Conservation (phyloP, 306 rosid species). For the Quercus berberidifolia region DNA sequence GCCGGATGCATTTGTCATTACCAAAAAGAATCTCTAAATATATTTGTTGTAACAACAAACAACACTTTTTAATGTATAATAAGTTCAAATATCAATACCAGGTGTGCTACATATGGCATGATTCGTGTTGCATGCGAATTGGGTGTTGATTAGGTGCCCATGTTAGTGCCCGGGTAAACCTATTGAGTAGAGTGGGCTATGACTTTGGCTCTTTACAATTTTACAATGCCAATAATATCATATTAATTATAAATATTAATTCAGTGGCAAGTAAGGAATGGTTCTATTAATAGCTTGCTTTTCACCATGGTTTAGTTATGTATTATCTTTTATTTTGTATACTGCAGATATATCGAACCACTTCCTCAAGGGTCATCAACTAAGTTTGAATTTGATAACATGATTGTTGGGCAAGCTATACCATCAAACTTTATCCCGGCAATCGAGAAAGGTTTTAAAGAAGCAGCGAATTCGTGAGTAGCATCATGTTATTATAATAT, state of each 20-base stretch:
- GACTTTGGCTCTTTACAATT: not conserved
- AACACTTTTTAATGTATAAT: not conserved
- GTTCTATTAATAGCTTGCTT: not conserved
- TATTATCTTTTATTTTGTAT: constrained; percentile 3
- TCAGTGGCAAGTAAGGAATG: not conserved
- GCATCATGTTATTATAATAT: constrained; percentile 2
- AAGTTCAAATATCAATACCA: not conserved
- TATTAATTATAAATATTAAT: not conserved
- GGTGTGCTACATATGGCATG: not conserved
- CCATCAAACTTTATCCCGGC: constrained; percentile 94
- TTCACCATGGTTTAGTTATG: not conserved
- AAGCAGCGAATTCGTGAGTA: constrained; percentile 96
- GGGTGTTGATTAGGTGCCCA: not conserved
- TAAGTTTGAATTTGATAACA: constrained; percentile 92
- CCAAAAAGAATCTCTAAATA: not conserved
- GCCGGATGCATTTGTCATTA: too few relatives aligned
- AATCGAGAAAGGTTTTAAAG: constrained; percentile 94
- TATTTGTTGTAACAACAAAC: not conserved
- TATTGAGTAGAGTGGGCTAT: not conserved
- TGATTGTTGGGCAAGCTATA: constrained; percentile 92
- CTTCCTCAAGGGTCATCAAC: constrained; percentile 71
- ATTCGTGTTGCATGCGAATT: not conserved
- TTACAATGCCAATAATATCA: not conserved
- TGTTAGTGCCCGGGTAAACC: not conserved
- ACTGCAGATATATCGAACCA: constrained; percentile 83